Evolutionary conservation across 495 filamentous ascomycete genomes (phyloP).

Genomic region (Aspergillus carlsbadensis): DNA sequence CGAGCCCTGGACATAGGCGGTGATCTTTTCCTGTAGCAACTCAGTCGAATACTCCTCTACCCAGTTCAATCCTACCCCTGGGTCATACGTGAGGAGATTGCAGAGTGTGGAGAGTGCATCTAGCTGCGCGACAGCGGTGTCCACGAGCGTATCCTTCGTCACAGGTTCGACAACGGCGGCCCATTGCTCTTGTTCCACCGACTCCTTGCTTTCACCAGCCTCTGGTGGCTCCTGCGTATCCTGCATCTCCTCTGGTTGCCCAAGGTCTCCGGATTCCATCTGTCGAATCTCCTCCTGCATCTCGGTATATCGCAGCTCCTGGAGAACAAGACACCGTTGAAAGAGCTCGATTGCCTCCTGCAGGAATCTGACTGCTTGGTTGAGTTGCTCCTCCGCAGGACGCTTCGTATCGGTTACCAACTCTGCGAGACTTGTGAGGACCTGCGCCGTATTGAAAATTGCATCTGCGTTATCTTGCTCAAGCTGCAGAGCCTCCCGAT

Average conservation of each 20-base stretch:
- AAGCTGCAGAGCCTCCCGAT: constrained; percentile 56
- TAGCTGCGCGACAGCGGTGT: constrained; percentile 62
- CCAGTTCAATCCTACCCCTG: constrained; percentile 45
- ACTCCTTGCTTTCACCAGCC: constrained; percentile 17
- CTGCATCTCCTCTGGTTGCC: constrained; percentile 19
- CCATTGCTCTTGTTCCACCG: constrained; percentile 54
- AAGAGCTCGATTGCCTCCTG: constrained; percentile 65
- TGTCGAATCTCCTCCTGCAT: constrained; percentile 44
- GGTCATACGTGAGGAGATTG: constrained; percentile 46
- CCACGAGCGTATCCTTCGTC: constrained; percentile 60
- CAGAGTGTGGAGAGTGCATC: constrained; percentile 57
- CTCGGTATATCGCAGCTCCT: constrained; percentile 57
- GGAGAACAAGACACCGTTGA: constrained; percentile 57
- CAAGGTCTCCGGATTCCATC: constrained; percentile 39
- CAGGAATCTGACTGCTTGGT: constrained; percentile 46
- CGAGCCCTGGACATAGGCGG: constrained; percentile 43
- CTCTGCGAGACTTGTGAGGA: constrained; percentile 64
- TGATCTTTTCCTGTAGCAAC: constrained; percentile 46
- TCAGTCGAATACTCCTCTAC: constrained; percentile 54
- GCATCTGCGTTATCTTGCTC: constrained; percentile 62
- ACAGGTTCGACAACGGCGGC: constrained; percentile 60
- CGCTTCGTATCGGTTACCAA: constrained; percentile 48
- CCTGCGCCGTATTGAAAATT: constrained; percentile 69
- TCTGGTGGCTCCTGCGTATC: constrained; percentile 14
- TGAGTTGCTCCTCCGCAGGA: constrained; percentile 37